Conservation (phyloP, 345 rosid species). For the Zanthoxylum bungeanum region DNA sequence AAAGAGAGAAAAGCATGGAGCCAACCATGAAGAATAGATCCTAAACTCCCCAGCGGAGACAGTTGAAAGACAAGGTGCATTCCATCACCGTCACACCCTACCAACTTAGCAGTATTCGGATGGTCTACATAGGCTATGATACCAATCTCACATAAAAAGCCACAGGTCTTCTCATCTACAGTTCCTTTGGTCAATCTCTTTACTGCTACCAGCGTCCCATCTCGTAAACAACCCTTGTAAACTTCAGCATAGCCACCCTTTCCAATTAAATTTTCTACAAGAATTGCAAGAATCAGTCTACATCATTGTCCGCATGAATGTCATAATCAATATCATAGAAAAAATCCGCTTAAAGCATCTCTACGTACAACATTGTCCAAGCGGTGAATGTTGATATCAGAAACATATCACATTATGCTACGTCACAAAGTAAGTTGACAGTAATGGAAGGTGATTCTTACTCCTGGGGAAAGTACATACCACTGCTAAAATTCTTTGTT, state of each 20-base stretch:
- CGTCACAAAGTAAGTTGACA: not conserved
- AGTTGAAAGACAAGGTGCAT: constrained; percentile 77
- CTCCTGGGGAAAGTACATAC: constrained; percentile 26
- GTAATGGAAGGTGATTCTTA: not conserved
- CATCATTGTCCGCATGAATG: not conserved
- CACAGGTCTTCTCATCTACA: constrained; percentile 54
- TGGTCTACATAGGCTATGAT: constrained; percentile 84
- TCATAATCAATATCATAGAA: not conserved
- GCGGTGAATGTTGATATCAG: not conserved
- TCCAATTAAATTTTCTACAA: constrained; percentile 76
- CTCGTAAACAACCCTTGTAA: constrained; percentile 59
- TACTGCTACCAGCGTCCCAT: constrained; percentile 70
- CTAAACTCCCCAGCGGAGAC: constrained; percentile 78
- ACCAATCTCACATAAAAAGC: constrained; percentile 80
- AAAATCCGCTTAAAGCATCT: not conserved
- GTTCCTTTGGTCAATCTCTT: constrained; percentile 75
- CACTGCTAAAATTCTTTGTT: constrained; percentile 60
- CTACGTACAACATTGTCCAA: not conserved
- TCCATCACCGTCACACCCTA: constrained; percentile 79
- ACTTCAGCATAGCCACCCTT: constrained; percentile 92
- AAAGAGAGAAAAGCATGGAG: constrained; percentile 5
- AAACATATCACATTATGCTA: not conserved
- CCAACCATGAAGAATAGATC: constrained; percentile 74
- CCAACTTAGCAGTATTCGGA: constrained; percentile 81
- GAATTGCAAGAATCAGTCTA: constrained; percentile 3